These are phyloP conservation scores for Claviceps purpurea DNA, from an alignment of 2,329 filamentous ascomycete species.

Conservation along the genomic window DNA sequence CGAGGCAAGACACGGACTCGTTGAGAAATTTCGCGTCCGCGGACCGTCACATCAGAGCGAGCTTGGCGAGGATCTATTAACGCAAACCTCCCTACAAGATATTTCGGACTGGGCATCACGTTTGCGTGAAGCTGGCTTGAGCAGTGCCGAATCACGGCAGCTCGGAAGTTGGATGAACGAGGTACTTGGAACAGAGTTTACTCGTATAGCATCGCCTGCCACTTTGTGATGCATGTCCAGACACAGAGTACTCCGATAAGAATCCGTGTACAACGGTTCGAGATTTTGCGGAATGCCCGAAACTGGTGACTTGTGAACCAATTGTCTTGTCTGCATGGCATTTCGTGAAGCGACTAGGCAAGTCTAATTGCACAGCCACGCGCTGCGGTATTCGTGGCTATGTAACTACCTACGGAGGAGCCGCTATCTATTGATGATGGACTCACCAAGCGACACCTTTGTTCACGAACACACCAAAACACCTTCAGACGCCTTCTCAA, in stretches of 20 bases:
- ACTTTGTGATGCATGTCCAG: not conserved
- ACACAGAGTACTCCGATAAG: not conserved
- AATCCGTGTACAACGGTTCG: no score
- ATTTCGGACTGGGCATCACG: conserved; percentile 15
- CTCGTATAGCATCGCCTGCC: conserved; percentile 2
- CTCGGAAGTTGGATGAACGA: conserved; percentile 19
- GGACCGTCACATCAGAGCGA: conserved; percentile 2
- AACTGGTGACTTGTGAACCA: no score
- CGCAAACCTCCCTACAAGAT: conserved; percentile 7
- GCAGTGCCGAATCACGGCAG: conserved; percentile 10
- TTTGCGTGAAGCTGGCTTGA: conserved; percentile 15
- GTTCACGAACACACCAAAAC: not conserved
- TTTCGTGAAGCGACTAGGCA: no score
- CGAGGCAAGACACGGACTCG: conserved; percentile 23
- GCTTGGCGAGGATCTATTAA: not conserved
- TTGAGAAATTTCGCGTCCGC: conserved; percentile 20
- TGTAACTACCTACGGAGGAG: not conserved
- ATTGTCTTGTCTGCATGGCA: no score
- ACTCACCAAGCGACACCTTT: not conserved
- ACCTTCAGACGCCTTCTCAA: not conserved
- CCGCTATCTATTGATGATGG: not conserved
- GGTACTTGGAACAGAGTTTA: conserved; percentile 19
- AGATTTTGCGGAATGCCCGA: not conserved
- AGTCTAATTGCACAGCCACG: no score
- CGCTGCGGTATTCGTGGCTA: no score